A percentile compares a stretch with the other conserved stretches of the same genome.
phyloP scores from a whole-genome alignment of 768 basidiomycete genomes.

The Agaricus sinodeliciosus region DNA sequence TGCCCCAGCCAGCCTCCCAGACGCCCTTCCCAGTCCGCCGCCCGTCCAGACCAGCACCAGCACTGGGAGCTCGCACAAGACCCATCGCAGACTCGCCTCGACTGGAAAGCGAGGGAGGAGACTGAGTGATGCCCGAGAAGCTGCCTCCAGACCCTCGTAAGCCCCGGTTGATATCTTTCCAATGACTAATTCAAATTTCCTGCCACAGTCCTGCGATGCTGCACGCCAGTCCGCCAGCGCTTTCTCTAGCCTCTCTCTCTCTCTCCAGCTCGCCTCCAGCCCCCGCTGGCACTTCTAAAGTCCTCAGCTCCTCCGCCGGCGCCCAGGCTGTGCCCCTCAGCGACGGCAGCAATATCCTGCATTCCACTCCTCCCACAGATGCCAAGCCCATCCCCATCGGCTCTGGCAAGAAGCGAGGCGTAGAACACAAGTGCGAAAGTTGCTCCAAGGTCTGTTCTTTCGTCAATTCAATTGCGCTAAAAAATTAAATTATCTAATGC shows the following conservation, averaged over 20 bases:
- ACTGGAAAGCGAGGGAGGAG: slow-evolving; percentile 64
- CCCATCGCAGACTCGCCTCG: slow-evolving; percentile 69
- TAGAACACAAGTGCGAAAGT: slow-evolving; percentile 87
- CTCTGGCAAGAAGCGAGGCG: slow-evolving; percentile 70
- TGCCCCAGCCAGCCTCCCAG: slow-evolving; percentile 4
- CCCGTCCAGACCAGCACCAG: slow-evolving; percentile 11
- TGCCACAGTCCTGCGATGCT: slow-evolving; percentile 24
- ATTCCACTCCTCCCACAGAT: slow-evolving; percentile 7
- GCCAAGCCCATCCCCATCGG: slow-evolving; percentile 30
- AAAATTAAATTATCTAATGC: not conserved
- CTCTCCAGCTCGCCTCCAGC: slow-evolving; percentile 35
- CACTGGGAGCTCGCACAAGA: slow-evolving; percentile 24
- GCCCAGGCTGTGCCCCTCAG: slow-evolving; percentile 14
- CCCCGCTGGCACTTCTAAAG: slow-evolving; percentile 18
- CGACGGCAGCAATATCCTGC: slow-evolving; percentile 19
- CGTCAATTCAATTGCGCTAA: not conserved
- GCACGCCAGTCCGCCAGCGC: slow-evolving; percentile 26
- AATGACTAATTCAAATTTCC: slow-evolving; percentile 6
- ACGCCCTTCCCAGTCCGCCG: not conserved
- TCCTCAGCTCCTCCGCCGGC: slow-evolving; percentile 18
- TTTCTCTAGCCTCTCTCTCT: slow-evolving; percentile 39
- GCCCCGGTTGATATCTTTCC: slow-evolving; percentile 23
- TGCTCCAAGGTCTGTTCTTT: slow-evolving; percentile 72
- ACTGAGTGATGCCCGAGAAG: slow-evolving; percentile 75
- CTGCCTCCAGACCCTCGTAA: slow-evolving; percentile 67